Evolutionary conservation across 1,139 yeast genomes (phyloP), one percentile per base, ranked within the genome.

Genomic region (Suhomyces bribrorum): DNA sequence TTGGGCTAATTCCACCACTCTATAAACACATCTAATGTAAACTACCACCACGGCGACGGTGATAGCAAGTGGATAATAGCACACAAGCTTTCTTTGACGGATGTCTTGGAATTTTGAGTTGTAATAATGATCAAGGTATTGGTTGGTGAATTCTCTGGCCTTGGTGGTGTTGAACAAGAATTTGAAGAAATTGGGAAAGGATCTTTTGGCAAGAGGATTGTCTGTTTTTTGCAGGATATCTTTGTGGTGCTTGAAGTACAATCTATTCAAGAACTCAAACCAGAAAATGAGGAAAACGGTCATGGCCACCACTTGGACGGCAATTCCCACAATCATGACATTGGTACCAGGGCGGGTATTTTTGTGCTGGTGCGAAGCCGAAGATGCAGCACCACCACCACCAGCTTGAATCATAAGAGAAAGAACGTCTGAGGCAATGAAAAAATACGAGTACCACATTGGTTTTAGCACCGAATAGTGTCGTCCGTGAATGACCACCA

Each of bases 261-360:
- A 59, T 34, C 73, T 63, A 50, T 59, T 67, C 38, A 79, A 56
- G 55, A 83, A 81, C 44, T 72, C 75, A 34, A 66, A 60, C 75
- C 81, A 83, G 32, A 86, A 67, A 5, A 63, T 28, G 32, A 84
- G 59, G 59, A 86, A 89, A 1, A 81, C 44, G 0, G 78, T 50
- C 86, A 89, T 86, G 9, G 89, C 77, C 14, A 76, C 69, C 9
- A 88, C 89, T 64, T 90, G 97, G 51, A 85, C 69, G 0, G 81
- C 80, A 44, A 90, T 74, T 22, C 97, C 97, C 3, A 80, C 95
- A 46, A 87, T 80, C 85, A 89, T 86, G 38, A 83, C 68, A 59
- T 86, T 70, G 1, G 87, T 76, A 25, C 97, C 97, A 0, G 69
- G 59, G 1, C 55, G 59, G 0, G 80, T 54, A 40, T 60, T 54